Percentiles rank a stretch among this genome's conserved stretches.
Evolutionary conservation across 257 asterid species (phyloP).

Genomic region (Knoxia roxburghii): DNA sequence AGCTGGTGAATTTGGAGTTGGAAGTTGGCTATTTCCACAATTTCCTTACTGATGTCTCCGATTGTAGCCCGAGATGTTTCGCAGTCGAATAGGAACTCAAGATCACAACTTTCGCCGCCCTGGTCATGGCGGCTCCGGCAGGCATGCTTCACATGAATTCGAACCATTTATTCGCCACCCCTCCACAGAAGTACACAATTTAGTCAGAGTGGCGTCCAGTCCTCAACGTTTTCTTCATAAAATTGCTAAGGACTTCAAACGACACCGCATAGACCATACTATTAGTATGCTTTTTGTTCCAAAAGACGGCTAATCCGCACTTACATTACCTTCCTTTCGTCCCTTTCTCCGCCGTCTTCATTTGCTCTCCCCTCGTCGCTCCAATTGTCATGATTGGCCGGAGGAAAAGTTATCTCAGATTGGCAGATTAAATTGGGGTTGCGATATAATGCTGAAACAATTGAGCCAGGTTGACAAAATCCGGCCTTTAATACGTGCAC

Average conservation of each 20-base stretch:
- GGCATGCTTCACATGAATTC: constrained; percentile 24
- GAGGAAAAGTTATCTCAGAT: too few relatives aligned
- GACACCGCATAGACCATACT: too few relatives aligned
- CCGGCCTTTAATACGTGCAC: constrained; percentile 33
- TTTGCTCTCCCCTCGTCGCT: too few relatives aligned
- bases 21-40: constrained; percentile 29
- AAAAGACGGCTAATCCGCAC: too few relatives aligned
- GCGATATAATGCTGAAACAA: constrained; percentile 49
- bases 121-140: not conserved
- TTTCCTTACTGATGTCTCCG: constrained; percentile 16
- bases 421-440: too few relatives aligned
- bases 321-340: too few relatives aligned
- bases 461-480: constrained; percentile 33
- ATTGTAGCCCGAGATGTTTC: constrained; percentile 19
- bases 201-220: too few relatives aligned
- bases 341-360: too few relatives aligned
- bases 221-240: not conserved
- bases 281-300: too few relatives aligned
- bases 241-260: too few relatives aligned
- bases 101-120: not conserved
- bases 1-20: constrained; percentile 26
- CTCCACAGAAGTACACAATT: too few relatives aligned
- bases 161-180: constrained; percentile 17
- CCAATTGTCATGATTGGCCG: too few relatives aligned
- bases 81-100: constrained; percentile 26